Conservation (phyloP, 2,329 filamentous ascomycete species). For the Hawksworthiomyces lignivorus region DNA sequence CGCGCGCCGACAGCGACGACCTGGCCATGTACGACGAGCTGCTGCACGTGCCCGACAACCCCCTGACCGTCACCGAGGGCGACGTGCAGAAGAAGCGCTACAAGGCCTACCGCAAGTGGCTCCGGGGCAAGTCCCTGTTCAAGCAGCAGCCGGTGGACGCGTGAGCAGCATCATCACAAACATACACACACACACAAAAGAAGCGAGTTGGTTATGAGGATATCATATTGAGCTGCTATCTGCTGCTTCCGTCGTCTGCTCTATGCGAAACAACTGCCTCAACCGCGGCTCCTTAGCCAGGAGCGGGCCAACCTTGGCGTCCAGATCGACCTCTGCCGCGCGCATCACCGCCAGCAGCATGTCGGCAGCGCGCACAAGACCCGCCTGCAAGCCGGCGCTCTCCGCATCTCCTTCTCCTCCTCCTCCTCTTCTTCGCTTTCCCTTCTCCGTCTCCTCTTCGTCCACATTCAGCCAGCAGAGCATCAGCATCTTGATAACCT, state of each 20-base stretch:
- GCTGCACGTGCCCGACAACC: slow-evolving; percentile 69
- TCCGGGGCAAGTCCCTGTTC: slow-evolving; percentile 89
- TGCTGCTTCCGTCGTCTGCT: background rate
- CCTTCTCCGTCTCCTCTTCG: slow-evolving; percentile 23
- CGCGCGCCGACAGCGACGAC: slow-evolving; percentile 43
- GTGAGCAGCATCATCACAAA: slow-evolving; percentile 17
- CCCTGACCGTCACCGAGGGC: slow-evolving; percentile 78
- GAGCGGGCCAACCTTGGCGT: slow-evolving; percentile 24
- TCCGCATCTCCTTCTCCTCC: no score
- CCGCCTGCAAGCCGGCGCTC: slow-evolving; percentile 22
- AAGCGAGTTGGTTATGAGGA: background rate
- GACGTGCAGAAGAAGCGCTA: slow-evolving; percentile 90
- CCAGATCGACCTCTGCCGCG: slow-evolving; percentile 19
- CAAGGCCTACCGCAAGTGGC: slow-evolving; percentile 92
- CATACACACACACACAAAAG: background rate
- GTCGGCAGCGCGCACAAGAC: slow-evolving; percentile 26
- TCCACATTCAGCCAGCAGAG: slow-evolving; percentile 54
- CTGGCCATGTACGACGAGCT: slow-evolving; percentile 68
- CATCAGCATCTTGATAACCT: slow-evolving; percentile 55
- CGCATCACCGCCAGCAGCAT: slow-evolving; percentile 28
- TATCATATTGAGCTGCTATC: no score
- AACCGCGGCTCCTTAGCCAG: slow-evolving; percentile 29
- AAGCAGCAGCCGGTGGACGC: slow-evolving; percentile 66
- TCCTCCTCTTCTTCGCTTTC: no score
- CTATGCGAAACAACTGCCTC: slow-evolving; percentile 22